A percentile compares a stretch with the other conserved stretches of the same genome.
Evolutionary conservation across 163 green algal genomes (phyloP).

Genomic region (Prototheca cutis): DNA sequence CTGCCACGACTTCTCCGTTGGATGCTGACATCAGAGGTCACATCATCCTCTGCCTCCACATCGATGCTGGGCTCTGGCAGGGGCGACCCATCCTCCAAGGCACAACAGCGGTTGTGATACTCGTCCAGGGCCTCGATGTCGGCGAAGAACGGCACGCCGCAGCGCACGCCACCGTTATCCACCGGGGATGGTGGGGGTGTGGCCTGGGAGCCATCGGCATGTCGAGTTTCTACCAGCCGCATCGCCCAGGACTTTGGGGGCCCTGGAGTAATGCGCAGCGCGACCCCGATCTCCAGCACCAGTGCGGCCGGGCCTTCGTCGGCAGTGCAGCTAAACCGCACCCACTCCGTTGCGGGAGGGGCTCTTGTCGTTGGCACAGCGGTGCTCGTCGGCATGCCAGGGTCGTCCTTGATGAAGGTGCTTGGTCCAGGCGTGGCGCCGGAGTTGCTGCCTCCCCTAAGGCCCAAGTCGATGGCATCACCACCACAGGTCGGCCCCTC

Average conservation of each 20-base stretch:
- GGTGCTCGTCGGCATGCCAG: no score
- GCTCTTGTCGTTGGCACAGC: no score
- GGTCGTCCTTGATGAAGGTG: no score
- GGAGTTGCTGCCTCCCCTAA: no score
- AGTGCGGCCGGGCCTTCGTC: background rate
- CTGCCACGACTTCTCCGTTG: no score
- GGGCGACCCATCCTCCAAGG: background rate
- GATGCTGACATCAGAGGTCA: no score
- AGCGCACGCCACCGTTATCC: slow-evolving; percentile 25
- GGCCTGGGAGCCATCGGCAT: slow-evolving; percentile 15
- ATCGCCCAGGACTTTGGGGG: slow-evolving; percentile 30
- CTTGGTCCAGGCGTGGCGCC: no score
- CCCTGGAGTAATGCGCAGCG: slow-evolving; percentile 23
- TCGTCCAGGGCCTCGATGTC: slow-evolving; percentile 47
- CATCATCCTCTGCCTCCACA: no score
- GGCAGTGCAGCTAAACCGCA: slow-evolving; percentile 33
- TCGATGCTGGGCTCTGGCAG: slow-evolving; percentile 4
- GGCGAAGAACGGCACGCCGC: slow-evolving; percentile 40
- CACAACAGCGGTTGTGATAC: slow-evolving; percentile 37
- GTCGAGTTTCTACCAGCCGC: slow-evolving; percentile 24
- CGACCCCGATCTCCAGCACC: slow-evolving; percentile 22
- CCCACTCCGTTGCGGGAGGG: slow-evolving; percentile 22
- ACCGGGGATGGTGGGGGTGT: no score
- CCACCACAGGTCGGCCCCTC: background rate
- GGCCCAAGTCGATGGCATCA: no score